Evolutionary conservation across 805 yeast species (phyloP).

Genomic region (Diddensiella transvaalensis): DNA sequence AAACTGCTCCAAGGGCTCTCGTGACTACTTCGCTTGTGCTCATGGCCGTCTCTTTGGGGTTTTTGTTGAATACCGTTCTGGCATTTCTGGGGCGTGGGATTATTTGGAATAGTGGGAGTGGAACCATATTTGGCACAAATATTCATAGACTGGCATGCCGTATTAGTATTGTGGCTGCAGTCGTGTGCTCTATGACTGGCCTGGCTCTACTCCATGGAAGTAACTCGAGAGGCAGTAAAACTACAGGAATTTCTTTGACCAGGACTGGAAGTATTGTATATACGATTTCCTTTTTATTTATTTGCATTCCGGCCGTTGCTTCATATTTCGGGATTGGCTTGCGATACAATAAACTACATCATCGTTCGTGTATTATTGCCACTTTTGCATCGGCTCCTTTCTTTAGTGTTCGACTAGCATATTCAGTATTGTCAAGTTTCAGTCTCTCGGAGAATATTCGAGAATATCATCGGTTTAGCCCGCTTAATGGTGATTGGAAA

Average conservation of each 20-base stretch:
- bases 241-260: slow-evolving; percentile 4
- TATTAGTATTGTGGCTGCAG: slow-evolving; percentile 7
- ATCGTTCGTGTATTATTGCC: slow-evolving; percentile 8
- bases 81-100: slow-evolving; percentile 10
- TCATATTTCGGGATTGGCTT: neutral
- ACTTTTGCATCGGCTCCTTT: slow-evolving; percentile 9
- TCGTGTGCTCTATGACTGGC: slow-evolving; percentile 10
- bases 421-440: slow-evolving; percentile 12
- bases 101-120: neutral
- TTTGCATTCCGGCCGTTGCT: slow-evolving; percentile 4
- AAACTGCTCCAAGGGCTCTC: slow-evolving; percentile 4
- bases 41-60: slow-evolving; percentile 13
- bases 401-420: slow-evolving; percentile 11
- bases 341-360: slow-evolving; percentile 6
- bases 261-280: slow-evolving; percentile 10
- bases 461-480: slow-evolving; percentile 10
- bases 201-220: neutral
- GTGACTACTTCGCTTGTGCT: slow-evolving; percentile 11
- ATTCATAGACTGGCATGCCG: neutral
- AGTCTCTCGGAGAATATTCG: slow-evolving; percentile 6
- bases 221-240: slow-evolving; percentile 3
- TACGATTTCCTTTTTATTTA: slow-evolving; percentile 1
- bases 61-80: slow-evolving; percentile 14
- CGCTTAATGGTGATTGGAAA: slow-evolving; percentile 38
- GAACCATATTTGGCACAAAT: neutral